These are phyloP conservation scores for Dictyophora rubrovolvata DNA, from an alignment of 768 basidiomycete species.

Conservation along the genomic window DNA sequence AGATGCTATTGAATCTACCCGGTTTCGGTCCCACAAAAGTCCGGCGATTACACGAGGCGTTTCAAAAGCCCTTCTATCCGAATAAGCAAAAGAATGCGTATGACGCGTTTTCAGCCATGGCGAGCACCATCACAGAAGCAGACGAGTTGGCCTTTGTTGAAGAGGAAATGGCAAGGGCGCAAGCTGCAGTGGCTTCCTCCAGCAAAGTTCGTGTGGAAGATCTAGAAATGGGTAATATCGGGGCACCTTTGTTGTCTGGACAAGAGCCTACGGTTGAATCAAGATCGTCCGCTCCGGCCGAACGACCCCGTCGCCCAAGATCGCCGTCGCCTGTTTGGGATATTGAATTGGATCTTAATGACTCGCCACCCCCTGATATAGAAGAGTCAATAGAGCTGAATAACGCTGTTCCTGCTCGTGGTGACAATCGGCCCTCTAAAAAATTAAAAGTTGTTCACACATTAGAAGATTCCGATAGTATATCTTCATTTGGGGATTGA, in stretches of 20 bases:
- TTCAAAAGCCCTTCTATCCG: conserved; percentile 72
- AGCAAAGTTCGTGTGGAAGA: not conserved
- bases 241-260: not conserved
- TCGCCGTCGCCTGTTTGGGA: conserved; percentile 61
- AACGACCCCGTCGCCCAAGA: conserved; percentile 16
- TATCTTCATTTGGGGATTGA: not conserved
- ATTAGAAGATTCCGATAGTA: not conserved
- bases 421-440: not conserved
- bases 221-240: not conserved
- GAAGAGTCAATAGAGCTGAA: not conserved
- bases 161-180: not conserved
- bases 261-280: conserved; percentile 3
- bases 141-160: not conserved
- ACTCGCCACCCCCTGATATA: not conserved
- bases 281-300: conserved; percentile 3
- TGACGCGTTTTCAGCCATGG: conserved; percentile 1
- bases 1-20: conserved; percentile 73
- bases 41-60: conserved; percentile 80
- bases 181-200: not conserved
- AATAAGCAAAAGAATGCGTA: not conserved
- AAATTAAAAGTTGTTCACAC: not conserved
- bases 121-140: not conserved
- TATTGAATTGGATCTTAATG: conserved; percentile 46
- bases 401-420: not conserved
- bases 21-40: conserved; percentile 95